phyloP scores from a whole-genome alignment of 805 yeast species.

The Barnettozyma siamensis region DNA sequence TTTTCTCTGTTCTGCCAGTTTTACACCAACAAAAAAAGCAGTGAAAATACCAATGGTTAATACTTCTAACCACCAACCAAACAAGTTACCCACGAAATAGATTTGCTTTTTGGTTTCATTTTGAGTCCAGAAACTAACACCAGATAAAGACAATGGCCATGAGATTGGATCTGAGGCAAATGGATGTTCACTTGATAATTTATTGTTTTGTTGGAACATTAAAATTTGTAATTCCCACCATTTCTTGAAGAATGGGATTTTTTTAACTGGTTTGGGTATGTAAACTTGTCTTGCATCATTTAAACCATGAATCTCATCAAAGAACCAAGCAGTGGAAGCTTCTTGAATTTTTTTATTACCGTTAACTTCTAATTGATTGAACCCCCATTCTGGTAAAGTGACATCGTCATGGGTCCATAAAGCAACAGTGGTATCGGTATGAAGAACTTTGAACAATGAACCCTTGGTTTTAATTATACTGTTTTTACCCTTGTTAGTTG shows the following conservation, averaged over 20 bases:
- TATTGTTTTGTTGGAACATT: slow-evolving; percentile 92
- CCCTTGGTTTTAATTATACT: slow-evolving; percentile 63
- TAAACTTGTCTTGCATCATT: slow-evolving; percentile 57
- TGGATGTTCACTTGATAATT: slow-evolving; percentile 83
- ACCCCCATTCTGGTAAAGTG: slow-evolving; percentile 92
- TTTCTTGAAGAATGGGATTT: slow-evolving; percentile 70
- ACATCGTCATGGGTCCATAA: slow-evolving; percentile 89
- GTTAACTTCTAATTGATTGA: slow-evolving; percentile 85
- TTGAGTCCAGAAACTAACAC: slow-evolving; percentile 96
- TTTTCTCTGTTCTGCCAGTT: slow-evolving; percentile 71
- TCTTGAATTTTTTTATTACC: slow-evolving; percentile 83
- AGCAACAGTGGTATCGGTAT: slow-evolving; percentile 83
- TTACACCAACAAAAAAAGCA: slow-evolving; percentile 67
- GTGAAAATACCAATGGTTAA: slow-evolving; percentile 55
- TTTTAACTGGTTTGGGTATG: slow-evolving; percentile 57
- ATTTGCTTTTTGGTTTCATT: slow-evolving; percentile 63
- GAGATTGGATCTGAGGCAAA: slow-evolving; percentile 87
- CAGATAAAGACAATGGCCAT: slow-evolving; percentile 88
- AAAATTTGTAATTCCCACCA: slow-evolving; percentile 83
- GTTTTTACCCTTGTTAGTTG: slow-evolving; percentile 44
- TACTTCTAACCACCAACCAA: slow-evolving; percentile 87
- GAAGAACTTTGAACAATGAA: slow-evolving; percentile 64
- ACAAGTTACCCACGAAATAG: slow-evolving; percentile 81
- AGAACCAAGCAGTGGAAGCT: slow-evolving; percentile 63
- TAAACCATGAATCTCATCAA: slow-evolving; percentile 65